Evolutionary conservation across 2,329 filamentous ascomycete genomes (phyloP), one percentile per base, ranked within the genome.

Genomic region (Tolypocladium endophyticum): DNA sequence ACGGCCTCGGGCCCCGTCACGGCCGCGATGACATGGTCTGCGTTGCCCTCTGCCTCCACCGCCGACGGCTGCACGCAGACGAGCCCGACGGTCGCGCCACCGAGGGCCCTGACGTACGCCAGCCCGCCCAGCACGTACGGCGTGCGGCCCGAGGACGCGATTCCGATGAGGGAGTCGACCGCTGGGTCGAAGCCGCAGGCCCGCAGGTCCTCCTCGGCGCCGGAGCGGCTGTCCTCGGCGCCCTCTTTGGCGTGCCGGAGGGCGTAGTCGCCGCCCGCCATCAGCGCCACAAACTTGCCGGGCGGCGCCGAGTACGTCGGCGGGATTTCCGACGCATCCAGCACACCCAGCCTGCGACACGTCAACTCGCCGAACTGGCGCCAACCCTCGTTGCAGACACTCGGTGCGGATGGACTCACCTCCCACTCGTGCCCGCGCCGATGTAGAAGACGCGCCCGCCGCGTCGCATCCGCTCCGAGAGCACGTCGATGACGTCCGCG

Each of bases 371-470:
- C 41, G 41, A 45, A 16, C 12, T 8, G 14, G 45, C 41, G 14
- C 23, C 23, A 28, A 23, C 6, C 20, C 41, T 43, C 52, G n/a
- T 36, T 18, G 33, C 4, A 25, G 8, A 6, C 12, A 12, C n/a
- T n/a, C n/a, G n/a, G n/a, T n/a, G n/a, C n/a, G n/a, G n/a, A n/a
- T 28, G 6, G 33, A 35, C 65, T 63, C 60, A 75, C 72, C 75
- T 72, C 58, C 76, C 74, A 61, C 76, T 78, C 2, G 75, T 77
- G 18, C 76, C 74, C 3, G 75, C 76, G 12, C 75, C 75, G n/a
- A 61, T 61, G 57, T 61, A 59, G n/a, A 74, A 62, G 8, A 65
- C 58, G 14, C 63, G 60, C 7, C 64, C 63, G 53, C 64, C 64
- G 35, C 30, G 53, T 8, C 58, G 54, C 20, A 65, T 57, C 28